Evolutionary conservation across 371 early-diverging fungal genomes (phyloP), one percentile per base, ranked within the genome.

Genomic region (Actinomucor elegans): DNA sequence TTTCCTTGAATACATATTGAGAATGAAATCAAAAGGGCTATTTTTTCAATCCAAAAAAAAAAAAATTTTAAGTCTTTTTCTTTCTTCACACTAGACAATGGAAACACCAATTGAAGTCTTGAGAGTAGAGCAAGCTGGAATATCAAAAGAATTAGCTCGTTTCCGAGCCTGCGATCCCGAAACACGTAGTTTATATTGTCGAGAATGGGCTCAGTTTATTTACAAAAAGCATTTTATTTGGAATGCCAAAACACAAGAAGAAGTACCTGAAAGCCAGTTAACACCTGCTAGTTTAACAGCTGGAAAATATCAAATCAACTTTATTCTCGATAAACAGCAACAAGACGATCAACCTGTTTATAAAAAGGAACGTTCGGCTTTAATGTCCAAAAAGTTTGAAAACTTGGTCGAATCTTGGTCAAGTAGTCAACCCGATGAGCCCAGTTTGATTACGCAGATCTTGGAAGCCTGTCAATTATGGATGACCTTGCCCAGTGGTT

Each of bases 121-220:
- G 23, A 48, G 69, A 50, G 66, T 78, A 21, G 71, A 78, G 33
- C 79, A 78, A 42, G 63, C 38, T 48, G 63, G 69, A 10, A 73
- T 90, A 40, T 77, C 87, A 20, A 92, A 92, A 57, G 91, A 92
- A 62, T 57, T 91, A 38, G 66, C 75, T 10, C 77, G 87, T 42
- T 90, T 88, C 47, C 73, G 92, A 24, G 81, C 91, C 3, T 92
- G 92, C 54, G 90, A 90, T 53, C 68, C 70, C 57, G 84, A 82
- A 48, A 82, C 77, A 31, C 83, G 85, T 43, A 87, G 88, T 64
- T 80, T 87, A 41, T 91, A 86, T 52, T 92, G 92, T 55, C 88
- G 92, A 37, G 92, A 92, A 66, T 92, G 92, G 92, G 87, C 89
- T 21, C 86, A 83, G 49, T 87, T 76, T 69, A 85, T 90, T 12